Evolutionary conservation across 441 rosid species (phyloP).

Genomic region (Daphne laureola): DNA sequence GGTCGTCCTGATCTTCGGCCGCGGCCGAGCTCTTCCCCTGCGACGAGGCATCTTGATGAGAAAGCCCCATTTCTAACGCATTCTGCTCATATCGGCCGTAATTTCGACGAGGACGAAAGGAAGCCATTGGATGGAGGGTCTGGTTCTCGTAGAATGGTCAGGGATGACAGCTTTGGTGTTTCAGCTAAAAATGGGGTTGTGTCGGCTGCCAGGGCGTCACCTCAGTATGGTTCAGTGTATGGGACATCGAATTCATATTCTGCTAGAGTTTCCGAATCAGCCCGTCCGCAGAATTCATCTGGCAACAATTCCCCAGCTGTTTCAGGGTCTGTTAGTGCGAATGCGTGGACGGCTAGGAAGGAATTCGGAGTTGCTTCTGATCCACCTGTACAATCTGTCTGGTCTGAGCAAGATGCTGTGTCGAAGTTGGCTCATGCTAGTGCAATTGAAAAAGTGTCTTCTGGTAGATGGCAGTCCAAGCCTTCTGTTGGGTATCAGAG

Average conservation of each 20-base stretch:
- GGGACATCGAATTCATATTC: constrained; percentile 25
- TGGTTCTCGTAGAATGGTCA: constrained; percentile 44
- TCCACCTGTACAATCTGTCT: constrained; percentile 39
- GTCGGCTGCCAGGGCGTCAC: constrained; percentile 28
- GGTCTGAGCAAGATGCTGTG: constrained; percentile 40
- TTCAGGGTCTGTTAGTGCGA: constrained; percentile 30
- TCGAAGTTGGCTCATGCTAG: constrained; percentile 62
- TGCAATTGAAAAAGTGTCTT: constrained; percentile 71
- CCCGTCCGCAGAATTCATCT: constrained; percentile 21
- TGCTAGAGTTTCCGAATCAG: constrained; percentile 32
- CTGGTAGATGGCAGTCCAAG: constrained; percentile 75
- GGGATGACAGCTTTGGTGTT: constrained; percentile 50
- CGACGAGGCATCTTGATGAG: constrained; percentile 60
- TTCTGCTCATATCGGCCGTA: constrained; percentile 48
- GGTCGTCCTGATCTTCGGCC: constrained; percentile 52
- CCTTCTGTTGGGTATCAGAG: constrained; percentile 30
- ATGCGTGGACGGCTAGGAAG: constrained; percentile 61
- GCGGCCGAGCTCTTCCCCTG: constrained; percentile 57
- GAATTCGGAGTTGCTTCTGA: constrained; percentile 26
- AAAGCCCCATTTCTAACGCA: constrained; percentile 58
- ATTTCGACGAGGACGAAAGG: constrained; percentile 81
- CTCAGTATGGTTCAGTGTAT: constrained; percentile 17
- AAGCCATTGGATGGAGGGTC: constrained; percentile 71
- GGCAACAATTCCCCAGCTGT: constrained; percentile 24
- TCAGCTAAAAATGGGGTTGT: constrained; percentile 32